Conservation (phyloP, 176 grass and related monocot species). For the maize (Zea mays) region DNA sequence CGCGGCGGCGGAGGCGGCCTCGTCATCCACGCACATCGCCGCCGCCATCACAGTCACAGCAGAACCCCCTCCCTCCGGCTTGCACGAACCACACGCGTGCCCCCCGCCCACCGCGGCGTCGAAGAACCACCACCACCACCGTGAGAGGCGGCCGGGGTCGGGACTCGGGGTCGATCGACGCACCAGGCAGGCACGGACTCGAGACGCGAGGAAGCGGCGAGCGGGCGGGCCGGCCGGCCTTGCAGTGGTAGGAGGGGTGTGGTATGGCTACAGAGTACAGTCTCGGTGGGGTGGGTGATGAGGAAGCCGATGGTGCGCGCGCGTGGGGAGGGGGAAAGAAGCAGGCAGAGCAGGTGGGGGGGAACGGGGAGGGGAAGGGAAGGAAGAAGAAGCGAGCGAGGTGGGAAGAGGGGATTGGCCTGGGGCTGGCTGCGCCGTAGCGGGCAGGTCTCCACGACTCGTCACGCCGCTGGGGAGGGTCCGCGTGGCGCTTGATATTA, state of each 20-base stretch:
- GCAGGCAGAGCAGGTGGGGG: too few relatives aligned
- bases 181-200: neutral
- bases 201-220: neutral
- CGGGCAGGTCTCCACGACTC: conserved; percentile 40
- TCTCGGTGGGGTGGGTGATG: conserved; percentile 15
- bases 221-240: neutral
- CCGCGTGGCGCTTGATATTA: conserved; percentile 47
- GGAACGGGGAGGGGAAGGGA: neutral
- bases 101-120: neutral
- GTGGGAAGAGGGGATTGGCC: conserved; percentile 40
- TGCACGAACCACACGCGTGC: neutral
- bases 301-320: neutral
- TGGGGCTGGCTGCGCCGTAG: conserved; percentile 31
- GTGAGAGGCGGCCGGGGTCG: neutral
- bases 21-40: conserved; percentile 44
- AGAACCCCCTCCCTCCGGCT: neutral
- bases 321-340: neutral
- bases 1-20: conserved; percentile 19
- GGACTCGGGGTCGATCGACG: too few relatives aligned
- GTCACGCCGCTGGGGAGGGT: conserved; percentile 26
- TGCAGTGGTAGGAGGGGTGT: neutral
- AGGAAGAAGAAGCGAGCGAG: neutral
- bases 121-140: neutral
- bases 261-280: neutral
- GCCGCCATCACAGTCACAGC: conserved; percentile 21